Base-by-base conservation (phyloP, 2,329 filamentous ascomycete genomes). In the Penicillium frequentans region DNA sequence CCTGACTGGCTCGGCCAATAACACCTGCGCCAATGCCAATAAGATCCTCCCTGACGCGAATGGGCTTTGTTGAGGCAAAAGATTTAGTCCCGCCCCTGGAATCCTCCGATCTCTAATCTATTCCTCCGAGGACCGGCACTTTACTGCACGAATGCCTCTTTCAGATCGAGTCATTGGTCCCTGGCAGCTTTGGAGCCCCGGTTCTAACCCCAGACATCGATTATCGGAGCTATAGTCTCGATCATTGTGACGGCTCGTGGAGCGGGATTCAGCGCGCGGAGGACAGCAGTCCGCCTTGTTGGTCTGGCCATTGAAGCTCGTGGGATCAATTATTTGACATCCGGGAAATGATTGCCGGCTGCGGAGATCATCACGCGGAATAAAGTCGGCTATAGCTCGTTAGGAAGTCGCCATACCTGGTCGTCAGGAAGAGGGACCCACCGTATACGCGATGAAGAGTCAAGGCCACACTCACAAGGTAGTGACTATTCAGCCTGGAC, bases 51-150 rank as follows among this genome's bases (percentile, higher is more conserved):
- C 37, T 58, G 51, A 50, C 47, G 43, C 42, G 42, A 56, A 51
- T 50, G 37, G 56, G 45, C 42, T 46, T 58, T 53, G 54, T 57
- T 52, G 52, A 54, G 49, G 14, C 33, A 43, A 24, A 49, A 24
- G 26, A 24, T 31, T 23, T 23, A 49, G 33, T 23, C 29, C 46
- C 54, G 57, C 45, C 45, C 48, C 4, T 45, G 45, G 49, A 55
- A 62, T 60, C 54, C 57, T 64, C 64, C 62, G 62, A 46, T 60
- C 23, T 33, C n/a, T 35, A 19, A 39, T 14, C 10, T 14, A 54
- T 59, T 60, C 46, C 59, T 63, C 63, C 63, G 64, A 65, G 55
- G 54, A 66, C 64, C 64, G 64, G 64, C 56, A 46, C 44, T 64
- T 62, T 23, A 1, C 11, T 42, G 24, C 26, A 29, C 35, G 26